Percentiles rank a stretch among this genome's conserved stretches.
Evolutionary conservation across 2,329 filamentous ascomycete genomes (phyloP).

Genomic region (Cercospora nicotianae): DNA sequence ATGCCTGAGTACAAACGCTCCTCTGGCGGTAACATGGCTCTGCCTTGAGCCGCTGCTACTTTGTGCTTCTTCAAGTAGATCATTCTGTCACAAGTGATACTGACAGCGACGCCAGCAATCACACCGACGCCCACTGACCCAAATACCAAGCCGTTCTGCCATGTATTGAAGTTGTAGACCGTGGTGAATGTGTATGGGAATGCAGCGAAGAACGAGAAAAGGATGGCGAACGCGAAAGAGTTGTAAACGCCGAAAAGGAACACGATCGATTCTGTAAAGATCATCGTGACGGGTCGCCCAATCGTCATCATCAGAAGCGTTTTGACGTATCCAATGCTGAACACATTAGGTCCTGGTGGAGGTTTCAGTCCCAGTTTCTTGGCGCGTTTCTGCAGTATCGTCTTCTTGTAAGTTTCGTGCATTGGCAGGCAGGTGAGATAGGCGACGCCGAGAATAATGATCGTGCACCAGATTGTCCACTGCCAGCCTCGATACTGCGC

Average conservation of each 20-base stretch:
- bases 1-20: slow-evolving; percentile 40
- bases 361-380: slow-evolving; percentile 37
- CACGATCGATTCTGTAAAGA: slow-evolving; percentile 42
- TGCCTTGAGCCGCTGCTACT: slow-evolving; percentile 34
- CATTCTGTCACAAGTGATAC: slow-evolving; percentile 39
- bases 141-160: slow-evolving; percentile 76
- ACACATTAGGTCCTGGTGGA: slow-evolving; percentile 25
- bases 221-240: slow-evolving; percentile 35
- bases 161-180: slow-evolving; percentile 73
- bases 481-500: slow-evolving; percentile 46
- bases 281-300: slow-evolving; percentile 38
- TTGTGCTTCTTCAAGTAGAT: slow-evolving; percentile 41
- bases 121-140: slow-evolving; percentile 69
- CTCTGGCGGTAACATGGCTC: slow-evolving; percentile 35
- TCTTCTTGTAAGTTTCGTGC: slow-evolving; percentile 58
- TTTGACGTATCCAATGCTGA: slow-evolving; percentile 34
- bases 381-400: slow-evolving; percentile 45
- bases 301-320: slow-evolving; percentile 38
- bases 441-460: slow-evolving; percentile 44
- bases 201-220: slow-evolving; percentile 39
- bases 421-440: slow-evolving; percentile 46
- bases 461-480: slow-evolving; percentile 48
- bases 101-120: slow-evolving; percentile 53
- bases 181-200: slow-evolving; percentile 56
- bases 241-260: slow-evolving; percentile 36